Conservation (phyloP, 495 filamentous ascomycete genomes). For the Xylaria acuta region DNA sequence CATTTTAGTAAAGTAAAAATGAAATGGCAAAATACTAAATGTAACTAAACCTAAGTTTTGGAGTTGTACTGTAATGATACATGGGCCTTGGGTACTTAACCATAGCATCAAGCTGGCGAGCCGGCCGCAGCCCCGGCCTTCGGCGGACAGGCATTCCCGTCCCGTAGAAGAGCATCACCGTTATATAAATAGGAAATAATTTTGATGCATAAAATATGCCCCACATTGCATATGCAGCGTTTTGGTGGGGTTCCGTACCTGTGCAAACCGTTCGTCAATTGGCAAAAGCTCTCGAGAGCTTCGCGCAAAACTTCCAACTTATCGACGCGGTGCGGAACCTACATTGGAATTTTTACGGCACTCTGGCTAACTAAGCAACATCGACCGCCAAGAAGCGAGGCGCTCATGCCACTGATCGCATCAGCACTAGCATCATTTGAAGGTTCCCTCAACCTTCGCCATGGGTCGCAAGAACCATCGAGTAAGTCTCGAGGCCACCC, state of each 20-base stretch:
- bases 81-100: too few relatives aligned
- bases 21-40: neutral
- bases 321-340: neutral
- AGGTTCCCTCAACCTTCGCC: neutral
- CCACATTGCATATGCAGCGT: conserved; percentile 18
- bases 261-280: conserved; percentile 18
- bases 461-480: conserved; percentile 44
- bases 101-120: too few relatives aligned
- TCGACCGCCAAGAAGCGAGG: neutral
- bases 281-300: conserved; percentile 15
- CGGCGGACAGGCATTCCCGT: too few relatives aligned
- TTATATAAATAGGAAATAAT: neutral
- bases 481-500: conserved; percentile 28
- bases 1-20: too few relatives aligned
- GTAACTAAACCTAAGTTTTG: neutral
- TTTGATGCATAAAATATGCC: neutral
- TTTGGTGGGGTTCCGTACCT: conserved; percentile 24
- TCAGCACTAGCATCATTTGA: neutral
- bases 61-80: too few relatives aligned
- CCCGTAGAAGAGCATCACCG: neutral
- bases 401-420: neutral
- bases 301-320: conserved; percentile 24
- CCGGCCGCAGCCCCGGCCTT: neutral
- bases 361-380: neutral
- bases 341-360: neutral